Conservation (phyloP, 1,284 basidiomycete species). For the Rhodotorula sp. region DNA sequence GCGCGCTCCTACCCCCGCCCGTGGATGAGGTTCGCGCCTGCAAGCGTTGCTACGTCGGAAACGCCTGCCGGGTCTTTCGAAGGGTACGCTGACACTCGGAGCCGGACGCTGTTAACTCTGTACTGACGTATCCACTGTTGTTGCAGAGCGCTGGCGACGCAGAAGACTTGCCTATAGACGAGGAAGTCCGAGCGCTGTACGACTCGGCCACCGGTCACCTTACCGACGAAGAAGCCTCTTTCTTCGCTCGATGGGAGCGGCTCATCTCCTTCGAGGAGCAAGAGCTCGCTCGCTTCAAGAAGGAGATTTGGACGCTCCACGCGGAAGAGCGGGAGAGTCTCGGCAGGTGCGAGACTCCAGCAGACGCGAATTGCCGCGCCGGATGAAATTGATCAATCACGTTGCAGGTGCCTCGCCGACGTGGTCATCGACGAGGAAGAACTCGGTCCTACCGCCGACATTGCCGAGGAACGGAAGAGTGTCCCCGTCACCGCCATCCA, state of each 20-base stretch:
- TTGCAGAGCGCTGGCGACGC: constrained; percentile 69
- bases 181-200: constrained; percentile 69
- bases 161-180: constrained; percentile 44
- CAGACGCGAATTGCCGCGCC: too few species aligned
- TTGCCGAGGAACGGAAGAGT: constrained; percentile 35
- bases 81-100: constrained; percentile 56
- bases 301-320: constrained; percentile 90
- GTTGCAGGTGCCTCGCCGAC: constrained; percentile 60
- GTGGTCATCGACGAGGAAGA: constrained; percentile 63
- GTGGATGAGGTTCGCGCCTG: constrained; percentile 80
- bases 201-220: constrained; percentile 77
- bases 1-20: constrained; percentile 74
- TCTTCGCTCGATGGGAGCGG: constrained; percentile 89
- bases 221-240: constrained; percentile 63
- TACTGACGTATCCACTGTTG: neutral
- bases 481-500: constrained; percentile 52
- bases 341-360: constrained; percentile 58
- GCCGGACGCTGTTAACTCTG: neutral
- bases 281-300: constrained; percentile 74
- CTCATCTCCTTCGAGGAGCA: constrained; percentile 85
- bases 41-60: constrained; percentile 73
- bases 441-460: constrained; percentile 1
- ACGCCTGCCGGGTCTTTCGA: constrained; percentile 91
- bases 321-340: constrained; percentile 72
- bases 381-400: neutral